Evolutionary conservation across 768 basidiomycete genomes (phyloP), one percentile per base, ranked within the genome.

Genomic region (Pleurotus tuber-regium): DNA sequence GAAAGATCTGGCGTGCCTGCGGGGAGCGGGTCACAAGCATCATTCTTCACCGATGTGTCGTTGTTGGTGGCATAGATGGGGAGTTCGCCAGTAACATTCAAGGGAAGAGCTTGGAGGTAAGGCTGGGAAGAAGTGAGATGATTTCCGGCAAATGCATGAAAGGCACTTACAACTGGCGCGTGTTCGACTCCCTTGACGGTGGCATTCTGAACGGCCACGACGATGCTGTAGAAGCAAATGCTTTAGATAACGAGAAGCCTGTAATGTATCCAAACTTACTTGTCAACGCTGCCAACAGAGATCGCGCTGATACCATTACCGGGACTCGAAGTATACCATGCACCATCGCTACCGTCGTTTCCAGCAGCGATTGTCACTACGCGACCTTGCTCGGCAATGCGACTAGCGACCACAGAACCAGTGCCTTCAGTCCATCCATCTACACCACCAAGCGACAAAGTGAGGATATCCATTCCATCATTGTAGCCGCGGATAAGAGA

Each of bases 321-420:
- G 54, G 86, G 73, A 56, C 70, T 61, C 31, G 75, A 77, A 0
- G 80, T 71, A 63, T 78, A 87, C 79, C 83, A 87, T 3, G 82
- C 73, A 4, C 87, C 86, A 23, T 72, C 72, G 4, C 71, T 59
- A 9, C 83, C 72, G 39, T 71, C 66, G 47, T 83, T 80, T 35
- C 85, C 86, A 12, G 83, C 82, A 26, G 84, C 77, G 31, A 84
- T 79, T 9, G 80, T 83, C 36, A 88, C 79, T 43, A 85, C 72
- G 57, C 73, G 80, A 5, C 87, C 86, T 26, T 67, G 65, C 2
- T 65, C 71, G 2, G 80, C 76, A 33, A 89, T 76, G 41, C 84
- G 67, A 57, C 78, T 80, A 0, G 84, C 79, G 3, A 87, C 71
- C 2, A 86, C 83, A 10, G 79, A 61, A 40, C 68, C 64, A 7